These are phyloP conservation scores for Ophiosphaerella korrae DNA, from an alignment of 2,329 filamentous ascomycete species.

Conservation along the genomic window DNA sequence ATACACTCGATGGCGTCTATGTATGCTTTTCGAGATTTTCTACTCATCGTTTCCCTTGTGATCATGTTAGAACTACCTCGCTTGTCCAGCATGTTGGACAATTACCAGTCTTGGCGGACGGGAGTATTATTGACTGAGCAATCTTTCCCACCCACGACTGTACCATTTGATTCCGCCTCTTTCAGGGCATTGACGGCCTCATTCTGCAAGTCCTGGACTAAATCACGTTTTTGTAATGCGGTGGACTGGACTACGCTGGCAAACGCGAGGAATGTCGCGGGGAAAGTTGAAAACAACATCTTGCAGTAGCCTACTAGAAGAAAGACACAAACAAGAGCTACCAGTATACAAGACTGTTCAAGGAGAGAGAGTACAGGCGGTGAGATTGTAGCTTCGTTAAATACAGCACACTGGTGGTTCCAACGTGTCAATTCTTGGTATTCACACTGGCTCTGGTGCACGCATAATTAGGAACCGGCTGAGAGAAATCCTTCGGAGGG, in stretches of 20 bases:
- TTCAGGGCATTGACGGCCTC: neutral
- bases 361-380: too few species aligned
- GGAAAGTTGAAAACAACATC: too few species aligned
- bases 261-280: neutral
- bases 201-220: neutral
- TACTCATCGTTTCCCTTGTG: slow-evolving; percentile 6
- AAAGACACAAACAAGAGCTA: too few species aligned
- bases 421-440: too few species aligned
- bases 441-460: too few species aligned
- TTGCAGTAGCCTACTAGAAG: too few species aligned
- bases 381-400: too few species aligned
- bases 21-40: slow-evolving; percentile 19
- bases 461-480: too few species aligned
- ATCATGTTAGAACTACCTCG: neutral
- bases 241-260: neutral
- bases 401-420: too few species aligned
- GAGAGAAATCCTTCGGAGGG: too few species aligned
- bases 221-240: neutral
- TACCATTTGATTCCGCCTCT: neutral
- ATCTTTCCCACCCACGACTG: neutral
- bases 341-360: too few species aligned
- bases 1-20: slow-evolving; percentile 28
- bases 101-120: slow-evolving; percentile 21
- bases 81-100: neutral
- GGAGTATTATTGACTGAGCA: slow-evolving; percentile 14